A percentile compares a stretch with the other conserved stretches of the same genome.
These are phyloP conservation scores for Trametes coccinea DNA, from an alignment of 768 basidiomycete genomes.

Conservation along the genomic window DNA sequence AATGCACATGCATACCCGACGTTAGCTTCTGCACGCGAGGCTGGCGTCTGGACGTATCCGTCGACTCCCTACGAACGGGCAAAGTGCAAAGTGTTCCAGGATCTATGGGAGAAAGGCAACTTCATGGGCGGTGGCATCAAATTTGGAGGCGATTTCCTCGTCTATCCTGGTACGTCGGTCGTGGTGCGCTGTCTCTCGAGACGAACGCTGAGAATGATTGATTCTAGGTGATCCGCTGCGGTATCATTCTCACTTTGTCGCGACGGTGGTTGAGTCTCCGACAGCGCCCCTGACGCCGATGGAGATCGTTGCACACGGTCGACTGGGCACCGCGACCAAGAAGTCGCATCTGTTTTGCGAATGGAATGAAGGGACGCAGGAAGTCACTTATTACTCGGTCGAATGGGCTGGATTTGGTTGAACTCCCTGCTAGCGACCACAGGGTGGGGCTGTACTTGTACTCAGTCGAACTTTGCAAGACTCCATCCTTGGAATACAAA, in stretches of 20 bases:
- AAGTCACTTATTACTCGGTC: conserved; percentile 74
- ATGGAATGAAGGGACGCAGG: conserved; percentile 72
- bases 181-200: too few relatives aligned
- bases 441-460: too few relatives aligned
- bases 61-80: conserved; percentile 64
- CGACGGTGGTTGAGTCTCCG: conserved; percentile 73
- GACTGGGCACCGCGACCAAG: conserved; percentile 95
- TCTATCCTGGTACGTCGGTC: conserved; percentile 80
- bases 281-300: conserved; percentile 68
- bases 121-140: conserved; percentile 89
- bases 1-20: conserved; percentile 48
- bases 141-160: conserved; percentile 95
- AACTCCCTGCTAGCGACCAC: background rate
- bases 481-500: too few relatives aligned
- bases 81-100: conserved; percentile 75
- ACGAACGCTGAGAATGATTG: too few relatives aligned
- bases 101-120: conserved; percentile 80
- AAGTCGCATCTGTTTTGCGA: conserved; percentile 91
- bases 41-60: conserved; percentile 80
- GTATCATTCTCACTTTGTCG: conserved; percentile 96
- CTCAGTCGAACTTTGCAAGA: too few relatives aligned
- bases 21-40: conserved; percentile 59
- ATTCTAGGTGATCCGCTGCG: conserved; percentile 83
- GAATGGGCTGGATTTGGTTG: conserved; percentile 93
- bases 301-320: conserved; percentile 94